Conservation (phyloP, 1,284 basidiomycete species). For the Tilletia horrida region DNA sequence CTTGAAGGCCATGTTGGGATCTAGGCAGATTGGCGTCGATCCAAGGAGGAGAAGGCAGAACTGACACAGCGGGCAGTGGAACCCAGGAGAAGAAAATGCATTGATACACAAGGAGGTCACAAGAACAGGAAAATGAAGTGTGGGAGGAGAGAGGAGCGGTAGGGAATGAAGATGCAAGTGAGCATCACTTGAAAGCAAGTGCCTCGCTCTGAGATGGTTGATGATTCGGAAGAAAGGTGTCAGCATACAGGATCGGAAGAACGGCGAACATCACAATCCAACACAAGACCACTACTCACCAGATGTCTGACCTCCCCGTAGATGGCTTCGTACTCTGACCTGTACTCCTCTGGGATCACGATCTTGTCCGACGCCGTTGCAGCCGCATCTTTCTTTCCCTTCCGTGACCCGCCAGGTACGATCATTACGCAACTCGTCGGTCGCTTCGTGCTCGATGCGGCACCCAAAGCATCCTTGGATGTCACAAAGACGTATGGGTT, state of each 20-base stretch:
- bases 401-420: conserved; percentile 62
- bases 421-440: conserved; percentile 98
- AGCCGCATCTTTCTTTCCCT: conserved; percentile 62
- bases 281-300: conserved; percentile 53
- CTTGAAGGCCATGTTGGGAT: not conserved
- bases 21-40: not conserved
- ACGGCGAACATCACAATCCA: too few species aligned
- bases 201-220: not conserved
- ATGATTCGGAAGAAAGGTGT: too few species aligned
- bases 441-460: conserved; percentile 92
- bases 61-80: too few species aligned
- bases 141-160: not conserved
- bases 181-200: conserved; percentile 11
- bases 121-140: not conserved
- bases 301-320: conserved; percentile 77
- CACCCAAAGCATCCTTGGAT: conserved; percentile 72
- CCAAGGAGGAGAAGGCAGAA: too few species aligned
- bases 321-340: conserved; percentile 76
- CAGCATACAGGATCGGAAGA: too few species aligned
- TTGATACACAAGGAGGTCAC: conserved; percentile 4
- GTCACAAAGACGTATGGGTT: conserved; percentile 76
- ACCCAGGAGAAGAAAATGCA: conserved; percentile 1
- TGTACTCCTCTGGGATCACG: conserved; percentile 70
- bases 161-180: not conserved
- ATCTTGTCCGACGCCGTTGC: conserved; percentile 63